phyloP scores from a whole-genome alignment of 257 asterid species.

The Nicotiana knightiana region DNA sequence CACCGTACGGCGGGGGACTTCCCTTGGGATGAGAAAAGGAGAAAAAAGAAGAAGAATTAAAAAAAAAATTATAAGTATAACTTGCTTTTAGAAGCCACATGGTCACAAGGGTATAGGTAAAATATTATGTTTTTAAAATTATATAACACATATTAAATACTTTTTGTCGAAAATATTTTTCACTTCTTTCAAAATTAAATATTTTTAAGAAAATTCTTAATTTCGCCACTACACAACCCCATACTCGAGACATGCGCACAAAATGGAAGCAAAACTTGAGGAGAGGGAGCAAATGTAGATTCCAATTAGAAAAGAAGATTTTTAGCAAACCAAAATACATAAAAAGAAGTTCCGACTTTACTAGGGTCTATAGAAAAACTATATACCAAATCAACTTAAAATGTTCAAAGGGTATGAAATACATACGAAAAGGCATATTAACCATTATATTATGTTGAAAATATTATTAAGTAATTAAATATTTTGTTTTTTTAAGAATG shows the following conservation, averaged over 20 bases:
- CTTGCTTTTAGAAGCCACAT: neutral
- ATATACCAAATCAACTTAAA: neutral
- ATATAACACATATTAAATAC: no score
- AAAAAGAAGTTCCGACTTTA: neutral
- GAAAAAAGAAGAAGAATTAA: no score
- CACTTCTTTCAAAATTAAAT: no score
- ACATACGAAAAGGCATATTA: no score
- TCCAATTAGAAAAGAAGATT: neutral
- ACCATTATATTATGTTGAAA: no score
- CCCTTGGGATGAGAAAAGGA: neutral
- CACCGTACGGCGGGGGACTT: neutral
- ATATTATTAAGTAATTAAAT: no score
- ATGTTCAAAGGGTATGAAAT: neutral
- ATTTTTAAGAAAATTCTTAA: no score
- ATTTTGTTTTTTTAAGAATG: no score
- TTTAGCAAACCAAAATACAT: neutral
- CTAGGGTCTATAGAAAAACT: neutral
- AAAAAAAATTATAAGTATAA: neutral
- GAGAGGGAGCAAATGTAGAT: constrained; percentile 1
- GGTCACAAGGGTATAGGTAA: no score
- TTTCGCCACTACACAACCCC: neutral
- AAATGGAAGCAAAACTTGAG: neutral
- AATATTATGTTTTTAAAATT: no score
- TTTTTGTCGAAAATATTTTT: no score
- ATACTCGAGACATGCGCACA: neutral